Evolutionary conservation across 495 filamentous ascomycete genomes (phyloP), one percentile per base, ranked within the genome.

Genomic region (Penicillium coffeae): DNA sequence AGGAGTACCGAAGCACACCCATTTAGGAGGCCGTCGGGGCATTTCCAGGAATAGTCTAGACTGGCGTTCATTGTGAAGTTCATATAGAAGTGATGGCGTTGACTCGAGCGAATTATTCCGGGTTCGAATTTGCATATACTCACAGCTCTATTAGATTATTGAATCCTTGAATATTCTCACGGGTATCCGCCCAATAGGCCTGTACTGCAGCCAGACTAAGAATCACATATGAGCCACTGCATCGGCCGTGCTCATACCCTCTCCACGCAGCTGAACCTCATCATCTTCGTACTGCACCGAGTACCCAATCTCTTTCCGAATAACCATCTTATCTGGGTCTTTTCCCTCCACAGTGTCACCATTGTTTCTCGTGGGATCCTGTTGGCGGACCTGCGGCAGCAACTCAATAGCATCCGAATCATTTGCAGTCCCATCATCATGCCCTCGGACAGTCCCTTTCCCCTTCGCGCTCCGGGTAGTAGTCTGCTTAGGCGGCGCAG

Each of bases 1-100:
- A 79, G 76, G 25, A 90, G 88, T 59, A 90, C 87, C 5, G 87
- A 90, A 65, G 86, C 87, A 12, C 87, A 90, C 71, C 81, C 86
- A 2, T 78, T 90, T 14, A 80, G 67, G 52, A 71, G 82, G 40
- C 71, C 79, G 6, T 41, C 45, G 12, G 45, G 37, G 38, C 42
- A 39, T 51, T 39, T 30, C 30, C 3, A 21, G 19, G 19, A 15
- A 35, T 19, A 37, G 47, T 40, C 21, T 12, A 3, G n/a, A 0
- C 12, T 8, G 42, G 42, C 18, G 42, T 45, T 45, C 32, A 21
- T n/a, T n/a, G n/a, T n/a, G n/a, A n/a, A 12, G 8, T 41, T 41
- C 38, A 41, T 41, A 14, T 38, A 38, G 14, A 15, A 15, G 35
- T 15, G 8, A n/a, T n/a, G n/a, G n/a, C n/a, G n/a, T n/a, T n/a